A percentile compares a stretch with the other conserved stretches of the same genome.
Evolutionary conservation across 1,284 basidiomycete genomes (phyloP).

Genomic region (Cutaneotrichosporon cutaneum): DNA sequence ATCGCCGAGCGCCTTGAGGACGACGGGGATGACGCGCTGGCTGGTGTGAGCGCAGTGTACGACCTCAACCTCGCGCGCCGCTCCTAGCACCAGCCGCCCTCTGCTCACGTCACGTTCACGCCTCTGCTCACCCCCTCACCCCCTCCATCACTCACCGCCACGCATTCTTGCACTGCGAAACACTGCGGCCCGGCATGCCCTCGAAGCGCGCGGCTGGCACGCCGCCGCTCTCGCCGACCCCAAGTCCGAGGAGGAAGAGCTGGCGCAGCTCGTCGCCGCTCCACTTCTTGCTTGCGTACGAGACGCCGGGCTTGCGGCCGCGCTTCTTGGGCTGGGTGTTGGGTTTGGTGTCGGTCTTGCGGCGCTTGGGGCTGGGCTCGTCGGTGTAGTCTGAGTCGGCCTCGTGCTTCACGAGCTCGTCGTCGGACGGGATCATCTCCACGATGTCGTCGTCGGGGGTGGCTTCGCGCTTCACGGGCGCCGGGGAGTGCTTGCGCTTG

Average conservation of each 20-base stretch:
- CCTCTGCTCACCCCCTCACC: no score
- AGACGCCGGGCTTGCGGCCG: constrained; percentile 3
- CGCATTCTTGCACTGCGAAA: neutral
- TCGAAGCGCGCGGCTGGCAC: neutral
- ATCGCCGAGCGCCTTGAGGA: neutral
- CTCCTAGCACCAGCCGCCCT: no score
- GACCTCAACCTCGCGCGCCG: no score
- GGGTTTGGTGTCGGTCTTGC: neutral
- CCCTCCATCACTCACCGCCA: neutral
- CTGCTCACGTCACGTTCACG: no score
- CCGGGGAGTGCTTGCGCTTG: neutral
- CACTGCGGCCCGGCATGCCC: neutral
- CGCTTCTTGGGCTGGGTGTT: neutral
- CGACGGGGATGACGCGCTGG: constrained; percentile 3
- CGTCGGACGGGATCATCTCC: neutral
- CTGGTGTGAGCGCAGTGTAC: neutral
- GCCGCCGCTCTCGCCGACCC: neutral
- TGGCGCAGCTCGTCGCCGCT: neutral
- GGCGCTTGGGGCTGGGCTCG: neutral
- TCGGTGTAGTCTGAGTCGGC: neutral
- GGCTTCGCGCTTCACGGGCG: neutral
- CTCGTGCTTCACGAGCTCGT: neutral
- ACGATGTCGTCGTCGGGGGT: neutral
- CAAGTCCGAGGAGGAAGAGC: constrained; percentile 2
- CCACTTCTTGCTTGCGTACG: constrained; percentile 2